Percentiles rank a stretch among this genome's conserved stretches.
phyloP scores from a whole-genome alignment of 345 rosid species.

The Lepidium sativum region DNA sequence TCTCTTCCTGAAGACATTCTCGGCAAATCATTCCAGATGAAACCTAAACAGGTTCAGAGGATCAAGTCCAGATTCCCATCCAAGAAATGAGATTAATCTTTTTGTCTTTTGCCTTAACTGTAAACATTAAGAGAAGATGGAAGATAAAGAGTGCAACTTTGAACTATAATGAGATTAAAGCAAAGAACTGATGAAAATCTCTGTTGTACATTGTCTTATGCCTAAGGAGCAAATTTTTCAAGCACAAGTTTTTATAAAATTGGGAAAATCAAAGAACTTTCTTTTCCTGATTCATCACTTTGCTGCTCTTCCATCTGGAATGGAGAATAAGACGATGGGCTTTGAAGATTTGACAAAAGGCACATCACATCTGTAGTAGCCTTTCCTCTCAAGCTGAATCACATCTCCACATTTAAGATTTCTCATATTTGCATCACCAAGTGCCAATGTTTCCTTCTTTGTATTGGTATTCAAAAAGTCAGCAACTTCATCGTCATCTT shows the following conservation, averaged over 20 bases:
- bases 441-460: conserved; percentile 53
- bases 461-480: conserved; percentile 63
- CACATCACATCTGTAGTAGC: conserved; percentile 81
- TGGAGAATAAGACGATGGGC: conserved; percentile 63
- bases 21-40: conserved; percentile 37
- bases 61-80: conserved; percentile 40
- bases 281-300: neutral
- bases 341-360: conserved; percentile 62
- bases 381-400: conserved; percentile 92
- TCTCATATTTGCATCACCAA: conserved; percentile 90
- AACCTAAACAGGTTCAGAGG: conserved; percentile 29
- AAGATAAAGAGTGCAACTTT: neutral
- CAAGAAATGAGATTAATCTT: conserved; percentile 25
- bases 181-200: neutral
- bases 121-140: neutral
- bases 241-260: neutral
- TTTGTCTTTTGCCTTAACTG: neutral
- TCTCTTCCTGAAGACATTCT: conserved; percentile 43
- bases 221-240: neutral
- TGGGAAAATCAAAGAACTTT: neutral
- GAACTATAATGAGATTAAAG: neutral
- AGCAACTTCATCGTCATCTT: conserved; percentile 71
- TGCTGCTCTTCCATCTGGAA: conserved; percentile 66
- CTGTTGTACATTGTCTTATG: neutral
- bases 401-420: conserved; percentile 58